A percentile compares a stretch with the other conserved stretches of the same genome.
Conservation (phyloP, 176 grass and related monocot genomes). For the Tillandsia fasciculata region DNA sequence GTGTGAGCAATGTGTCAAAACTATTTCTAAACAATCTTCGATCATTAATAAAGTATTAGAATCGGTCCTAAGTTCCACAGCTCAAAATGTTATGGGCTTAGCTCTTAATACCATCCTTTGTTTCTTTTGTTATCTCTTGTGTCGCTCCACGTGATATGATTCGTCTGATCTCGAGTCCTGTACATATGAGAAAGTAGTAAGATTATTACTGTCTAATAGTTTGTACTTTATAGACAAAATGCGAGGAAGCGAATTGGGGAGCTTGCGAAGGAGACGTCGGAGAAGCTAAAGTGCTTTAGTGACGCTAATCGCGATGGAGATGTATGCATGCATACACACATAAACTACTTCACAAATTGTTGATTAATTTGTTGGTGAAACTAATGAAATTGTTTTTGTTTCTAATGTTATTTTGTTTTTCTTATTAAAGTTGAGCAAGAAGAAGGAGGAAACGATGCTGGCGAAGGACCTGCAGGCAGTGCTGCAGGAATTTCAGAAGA, state of each 20-base stretch:
- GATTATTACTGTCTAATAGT: neutral
- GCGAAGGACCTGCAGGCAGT: neutral
- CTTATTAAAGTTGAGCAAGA: neutral
- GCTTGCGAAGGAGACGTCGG: neutral
- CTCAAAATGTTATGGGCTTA: too few relatives aligned
- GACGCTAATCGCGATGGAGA: neutral
- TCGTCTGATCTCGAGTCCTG: too few relatives aligned
- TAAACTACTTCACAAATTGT: too few relatives aligned
- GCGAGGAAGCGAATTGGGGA: conserved; percentile 4
- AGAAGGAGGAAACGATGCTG: neutral
- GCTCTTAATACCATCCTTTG: too few relatives aligned
- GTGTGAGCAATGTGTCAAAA: too few relatives aligned
- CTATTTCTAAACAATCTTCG: too few relatives aligned
- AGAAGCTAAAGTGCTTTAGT: neutral
- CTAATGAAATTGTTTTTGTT: neutral
- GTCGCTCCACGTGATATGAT: too few relatives aligned
- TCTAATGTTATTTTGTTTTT: neutral
- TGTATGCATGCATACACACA: neutral
- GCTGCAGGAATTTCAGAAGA: conserved; percentile 1
- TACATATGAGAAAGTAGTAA: too few relatives aligned
- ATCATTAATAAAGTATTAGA: too few relatives aligned
- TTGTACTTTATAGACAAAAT: neutral
- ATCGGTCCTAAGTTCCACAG: too few relatives aligned
- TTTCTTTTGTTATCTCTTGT: too few relatives aligned
- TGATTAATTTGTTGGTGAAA: too few relatives aligned